phyloP scores from a whole-genome alignment of 768 basidiomycete genomes.

The Dendrothele bispora region DNA sequence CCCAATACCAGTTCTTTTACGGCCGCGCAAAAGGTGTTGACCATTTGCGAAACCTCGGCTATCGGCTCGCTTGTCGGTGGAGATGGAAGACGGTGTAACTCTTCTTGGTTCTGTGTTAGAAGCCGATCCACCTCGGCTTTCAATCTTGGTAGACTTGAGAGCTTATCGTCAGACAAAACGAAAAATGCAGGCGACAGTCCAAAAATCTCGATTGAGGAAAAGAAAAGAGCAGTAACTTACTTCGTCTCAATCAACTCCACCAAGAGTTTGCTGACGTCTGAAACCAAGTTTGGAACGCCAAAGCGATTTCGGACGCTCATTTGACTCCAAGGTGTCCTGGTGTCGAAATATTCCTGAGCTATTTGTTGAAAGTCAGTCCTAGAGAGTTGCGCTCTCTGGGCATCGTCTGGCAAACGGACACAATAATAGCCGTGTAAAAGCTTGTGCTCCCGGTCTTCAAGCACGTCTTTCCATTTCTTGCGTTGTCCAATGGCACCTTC shows the following conservation, averaged over 20 bases:
- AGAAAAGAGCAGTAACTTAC: slow-evolving; percentile 13
- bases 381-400: slow-evolving; percentile 42
- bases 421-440: slow-evolving; percentile 65
- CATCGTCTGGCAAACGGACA: slow-evolving; percentile 64
- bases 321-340: slow-evolving; percentile 51
- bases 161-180: background rate
- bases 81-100: slow-evolving; percentile 41
- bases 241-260: slow-evolving; percentile 8
- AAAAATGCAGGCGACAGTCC: no score
- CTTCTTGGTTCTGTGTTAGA: slow-evolving; percentile 31
- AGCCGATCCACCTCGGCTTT: slow-evolving; percentile 36
- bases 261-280: slow-evolving; percentile 51
- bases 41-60: slow-evolving; percentile 42
- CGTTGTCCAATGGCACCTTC: slow-evolving; percentile 40
- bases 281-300: slow-evolving; percentile 55
- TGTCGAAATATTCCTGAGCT: slow-evolving; percentile 46
- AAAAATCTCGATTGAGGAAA: slow-evolving; percentile 45
- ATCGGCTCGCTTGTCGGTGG: slow-evolving; percentile 37
- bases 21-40: slow-evolving; percentile 44
- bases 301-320: slow-evolving; percentile 48
- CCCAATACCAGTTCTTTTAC: slow-evolving; percentile 28
- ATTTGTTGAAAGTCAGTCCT: slow-evolving; percentile 34
- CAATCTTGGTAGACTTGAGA: slow-evolving; percentile 48
- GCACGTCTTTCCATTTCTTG: slow-evolving; percentile 47
- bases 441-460: slow-evolving; percentile 45